These are phyloP conservation scores for Blastobotrys chiropterorum DNA, from an alignment of 805 yeast genomes.

Conservation along the genomic window DNA sequence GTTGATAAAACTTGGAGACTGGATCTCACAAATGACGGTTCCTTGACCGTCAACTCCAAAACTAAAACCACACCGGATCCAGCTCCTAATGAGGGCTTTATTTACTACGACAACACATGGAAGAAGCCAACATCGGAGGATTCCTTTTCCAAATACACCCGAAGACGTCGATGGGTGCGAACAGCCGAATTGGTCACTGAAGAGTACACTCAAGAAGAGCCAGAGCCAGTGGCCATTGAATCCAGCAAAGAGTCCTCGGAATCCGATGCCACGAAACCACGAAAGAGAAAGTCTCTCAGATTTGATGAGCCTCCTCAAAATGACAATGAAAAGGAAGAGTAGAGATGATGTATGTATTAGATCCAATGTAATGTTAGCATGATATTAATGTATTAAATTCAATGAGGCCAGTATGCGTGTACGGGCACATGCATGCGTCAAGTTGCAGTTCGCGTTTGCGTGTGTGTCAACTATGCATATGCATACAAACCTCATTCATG, in stretches of 20 bases:
- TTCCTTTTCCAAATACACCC: conserved; percentile 81
- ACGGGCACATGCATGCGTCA: no score
- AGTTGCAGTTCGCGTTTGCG: no score
- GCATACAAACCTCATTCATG: no score
- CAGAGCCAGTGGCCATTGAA: not conserved
- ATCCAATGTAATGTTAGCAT: not conserved
- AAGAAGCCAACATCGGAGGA: conserved; percentile 84
- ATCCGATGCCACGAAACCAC: conserved; percentile 6
- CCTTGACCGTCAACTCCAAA: conserved; percentile 55
- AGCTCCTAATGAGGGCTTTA: conserved; percentile 72
- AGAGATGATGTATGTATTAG: not conserved
- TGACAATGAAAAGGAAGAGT: not conserved
- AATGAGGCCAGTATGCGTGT: no score
- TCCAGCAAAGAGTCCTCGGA: not conserved
- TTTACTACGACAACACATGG: conserved; percentile 93
- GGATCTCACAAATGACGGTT: conserved; percentile 83
- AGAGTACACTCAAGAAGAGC: conserved; percentile 1
- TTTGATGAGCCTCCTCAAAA: conserved; percentile 15
- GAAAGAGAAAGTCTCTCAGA: conserved; percentile 19
- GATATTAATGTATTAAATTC: not conserved
- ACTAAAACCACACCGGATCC: conserved; percentile 53
- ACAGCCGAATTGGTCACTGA: conserved; percentile 48
- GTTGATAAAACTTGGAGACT: conserved; percentile 88
- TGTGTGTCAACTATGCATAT: no score
- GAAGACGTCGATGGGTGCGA: conserved; percentile 93